Evolutionary conservation across 768 basidiomycete species (phyloP), one percentile per base, ranked within the genome.

Genomic region (Steccherinum ochraceum): DNA sequence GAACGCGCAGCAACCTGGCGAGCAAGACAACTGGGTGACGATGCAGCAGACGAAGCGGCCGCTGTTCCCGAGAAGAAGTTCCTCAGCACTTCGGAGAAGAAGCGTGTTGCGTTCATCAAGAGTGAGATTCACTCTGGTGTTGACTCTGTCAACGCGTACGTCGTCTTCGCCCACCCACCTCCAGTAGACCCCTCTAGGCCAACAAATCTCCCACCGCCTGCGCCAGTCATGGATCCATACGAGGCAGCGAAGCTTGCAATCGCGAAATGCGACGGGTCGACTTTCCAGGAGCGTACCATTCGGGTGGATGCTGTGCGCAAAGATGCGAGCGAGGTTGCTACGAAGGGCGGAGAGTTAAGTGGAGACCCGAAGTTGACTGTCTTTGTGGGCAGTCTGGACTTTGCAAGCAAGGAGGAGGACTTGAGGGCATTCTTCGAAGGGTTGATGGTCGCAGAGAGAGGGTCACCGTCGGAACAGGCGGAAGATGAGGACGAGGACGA

Each of bases 361-460:
- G 70, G 74, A 0, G 87, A 97, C 62, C 89, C 92, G 12, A 90
- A 89, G 61, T 70, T 80, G 53, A 89, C 86, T 12, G 63, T 97
- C 21, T 98, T 97, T 60, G 85, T 99, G 2, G 95, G 95, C 4
- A 93, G 89, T 59, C 73, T 99, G 52, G 93, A 96, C 62, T 96
- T 96, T 64, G 87, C 83, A 30, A 83, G 87, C 60, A 87, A 84
- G 62, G 96, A 97, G 61, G 89, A 95, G 63, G 91, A 93, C 61
- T 62, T 99, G 40, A 70, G 96, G 23, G 76, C 73, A 3, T 96
- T 91, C 67, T 94, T 96, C 50, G 94, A 98, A 67, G 78, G 75
- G 3, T 63, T 92, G 25, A 67, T 97, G 16, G 76, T 72, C 39
- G 71, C 76, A 1, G 92, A 93, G 69, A 74, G 80, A 40, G 92